phyloP scores from a whole-genome alignment of 2,329 filamentous ascomycete genomes.

The Penicillium crustosum region DNA sequence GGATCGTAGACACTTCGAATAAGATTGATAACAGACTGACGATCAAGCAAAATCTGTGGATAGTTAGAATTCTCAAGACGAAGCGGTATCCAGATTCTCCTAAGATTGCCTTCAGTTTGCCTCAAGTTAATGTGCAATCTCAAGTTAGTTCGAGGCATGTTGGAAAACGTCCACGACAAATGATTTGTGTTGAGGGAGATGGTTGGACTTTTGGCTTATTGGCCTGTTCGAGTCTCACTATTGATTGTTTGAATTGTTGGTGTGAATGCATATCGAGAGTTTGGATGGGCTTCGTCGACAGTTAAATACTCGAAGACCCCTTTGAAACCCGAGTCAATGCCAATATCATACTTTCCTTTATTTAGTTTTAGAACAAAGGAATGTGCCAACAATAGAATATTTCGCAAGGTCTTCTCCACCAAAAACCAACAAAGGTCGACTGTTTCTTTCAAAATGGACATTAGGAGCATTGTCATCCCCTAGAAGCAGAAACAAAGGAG shows the following conservation, averaged over 20 bases:
- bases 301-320: background rate
- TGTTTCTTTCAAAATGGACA: background rate
- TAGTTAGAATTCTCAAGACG: background rate
- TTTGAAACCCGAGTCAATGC: background rate
- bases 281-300: background rate
- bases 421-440: background rate
- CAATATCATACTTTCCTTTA: background rate
- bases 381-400: background rate
- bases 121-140: background rate
- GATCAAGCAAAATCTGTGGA: background rate
- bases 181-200: background rate
- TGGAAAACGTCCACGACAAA: background rate
- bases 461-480: background rate
- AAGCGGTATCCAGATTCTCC: background rate
- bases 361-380: background rate
- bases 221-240: background rate
- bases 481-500: background rate
- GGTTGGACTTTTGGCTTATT: background rate
- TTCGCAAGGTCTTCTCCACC: background rate
- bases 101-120: rapidly evolving
- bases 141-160: background rate
- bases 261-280: background rate
- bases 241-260: background rate
- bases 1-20: slow-evolving; percentile 4
- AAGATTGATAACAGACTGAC: background rate